A percentile compares a stretch with the other conserved stretches of the same genome.
Conservation (phyloP, 2,329 filamentous ascomycete species). For the Nigrospora sphaerica region DNA sequence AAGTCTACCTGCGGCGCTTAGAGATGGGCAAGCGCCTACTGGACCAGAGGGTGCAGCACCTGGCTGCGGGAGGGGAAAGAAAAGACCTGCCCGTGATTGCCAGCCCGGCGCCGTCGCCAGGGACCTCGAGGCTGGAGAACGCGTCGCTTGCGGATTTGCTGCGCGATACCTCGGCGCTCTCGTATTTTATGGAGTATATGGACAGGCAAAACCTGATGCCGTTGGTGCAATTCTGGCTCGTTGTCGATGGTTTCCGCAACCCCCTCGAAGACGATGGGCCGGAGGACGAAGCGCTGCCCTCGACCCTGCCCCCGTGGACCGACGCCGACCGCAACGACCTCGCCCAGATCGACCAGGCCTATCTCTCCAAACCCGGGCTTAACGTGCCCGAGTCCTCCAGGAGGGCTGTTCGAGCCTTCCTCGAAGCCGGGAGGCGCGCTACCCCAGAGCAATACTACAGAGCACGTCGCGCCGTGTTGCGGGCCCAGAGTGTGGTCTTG, state of each 20-base stretch:
- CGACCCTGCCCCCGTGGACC: constrained; percentile 63
- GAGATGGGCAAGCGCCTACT: constrained; percentile 88
- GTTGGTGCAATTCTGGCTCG: constrained; percentile 95
- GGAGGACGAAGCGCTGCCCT: constrained; percentile 57
- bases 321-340: constrained; percentile 82
- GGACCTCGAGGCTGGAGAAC: constrained; percentile 61
- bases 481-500: constrained; percentile 74
- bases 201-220: constrained; percentile 82
- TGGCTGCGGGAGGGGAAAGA: constrained; percentile 61
- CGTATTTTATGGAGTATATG: constrained; percentile 99
- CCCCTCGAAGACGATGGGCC: constrained; percentile 79
- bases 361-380: constrained; percentile 75
- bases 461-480: constrained; percentile 74
- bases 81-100: constrained; percentile 21
- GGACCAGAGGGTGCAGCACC: constrained; percentile 79
- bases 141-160: constrained; percentile 79
- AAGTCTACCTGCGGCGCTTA: constrained; percentile 77
- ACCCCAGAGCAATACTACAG: constrained; percentile 75
- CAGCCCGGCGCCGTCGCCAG: constrained; percentile 21
- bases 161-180: constrained; percentile 81
- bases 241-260: constrained; percentile 92
- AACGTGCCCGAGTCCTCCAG: constrained; percentile 66
- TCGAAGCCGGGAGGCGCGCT: constrained; percentile 69
- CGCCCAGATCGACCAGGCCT: constrained; percentile 85
- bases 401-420: constrained; percentile 65